Base-by-base conservation (phyloP, 1,284 basidiomycete genomes). In the Laetiporus sulphureus region DNA sequence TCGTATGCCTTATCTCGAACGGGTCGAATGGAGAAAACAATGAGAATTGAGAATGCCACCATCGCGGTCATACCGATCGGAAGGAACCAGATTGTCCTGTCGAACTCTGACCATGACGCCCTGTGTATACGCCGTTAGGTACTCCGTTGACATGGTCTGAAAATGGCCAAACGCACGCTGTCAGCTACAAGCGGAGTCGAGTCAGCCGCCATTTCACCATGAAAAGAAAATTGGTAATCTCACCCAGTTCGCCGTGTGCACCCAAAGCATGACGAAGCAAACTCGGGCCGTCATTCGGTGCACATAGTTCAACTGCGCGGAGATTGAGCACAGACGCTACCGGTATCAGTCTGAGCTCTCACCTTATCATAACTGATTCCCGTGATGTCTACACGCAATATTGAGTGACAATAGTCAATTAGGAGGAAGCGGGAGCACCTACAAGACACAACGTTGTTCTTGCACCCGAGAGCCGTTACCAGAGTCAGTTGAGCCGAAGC, bases 401-500 rank as follows among this genome's bases (percentile, higher is more conserved):
- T n/a, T n/a, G n/a, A n/a, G n/a, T n/a, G n/a, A n/a, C n/a, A 38
- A 15, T 21, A 38, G 18, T 39, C 24, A 38, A 36, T 6, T 35
- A 4, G 12, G 19, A 31, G 8, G n/a, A 33, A 18, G 36, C 18
- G 29, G 12, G 19, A 19, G 20, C 20, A 64, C 75, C 42, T 42
- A 78, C 77, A 65, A 5, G 77, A 73, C 5, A 85, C 62, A 18
- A 76, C 41, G 41, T 83, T 84, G 55, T 85, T 81, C 57, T 77
- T 78, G 38, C 74, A 77, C 0, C 77, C 79, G 10, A 85, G 69
- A 2, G 68, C 77, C 0, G 74, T 69, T 49, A 83, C 67, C 13
- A 85, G 60, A 0, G 79, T 75, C 2, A 81, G 54, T 53, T 85
- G 82, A 15, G 68, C 66, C 1, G 70, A 61, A 1, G 72, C 77